Evolutionary conservation across 805 yeast species (phyloP).

Genomic region (Martiniozyma abietophila): DNA sequence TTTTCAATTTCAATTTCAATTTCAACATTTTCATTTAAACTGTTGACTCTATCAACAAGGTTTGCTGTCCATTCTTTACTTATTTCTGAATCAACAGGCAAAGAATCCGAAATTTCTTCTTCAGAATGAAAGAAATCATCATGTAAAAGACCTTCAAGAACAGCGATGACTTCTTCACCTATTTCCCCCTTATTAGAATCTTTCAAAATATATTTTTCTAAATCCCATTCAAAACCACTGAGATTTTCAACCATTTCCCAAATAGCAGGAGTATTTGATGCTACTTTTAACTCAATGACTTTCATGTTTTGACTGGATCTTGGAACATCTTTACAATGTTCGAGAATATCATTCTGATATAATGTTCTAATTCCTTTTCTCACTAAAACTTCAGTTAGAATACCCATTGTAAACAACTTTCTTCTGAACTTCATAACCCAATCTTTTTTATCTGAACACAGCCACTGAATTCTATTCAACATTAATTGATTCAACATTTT

Average conservation of each 20-base stretch:
- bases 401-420: constrained; percentile 7
- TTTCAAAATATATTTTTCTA: constrained; percentile 1
- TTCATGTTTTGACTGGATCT: too few relatives aligned
- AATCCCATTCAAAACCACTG: constrained; percentile 10
- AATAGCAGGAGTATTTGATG: not conserved
- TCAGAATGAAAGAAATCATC: constrained; percentile 2
- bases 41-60: not conserved
- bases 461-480: constrained; percentile 4
- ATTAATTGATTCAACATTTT: constrained; percentile 1
- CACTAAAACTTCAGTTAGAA: constrained; percentile 11
- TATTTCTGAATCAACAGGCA: not conserved
- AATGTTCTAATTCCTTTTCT: constrained; percentile 5
- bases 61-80: not conserved
- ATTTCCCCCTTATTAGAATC: not conserved
- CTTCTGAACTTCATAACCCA: constrained; percentile 11
- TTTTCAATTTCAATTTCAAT: constrained; percentile 1
- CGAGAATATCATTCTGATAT: too few relatives aligned
- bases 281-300: too few relatives aligned
- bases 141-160: constrained; percentile 8
- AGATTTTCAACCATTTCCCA: constrained; percentile 7
- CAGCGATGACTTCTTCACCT: constrained; percentile 8
- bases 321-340: too few relatives aligned
- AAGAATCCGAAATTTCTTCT: not conserved
- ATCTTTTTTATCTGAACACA: constrained; percentile 5
- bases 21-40: not conserved